phyloP scores from a whole-genome alignment of 1,139 yeast genomes.

The Lodderomyces orthopsilosis region DNA sequence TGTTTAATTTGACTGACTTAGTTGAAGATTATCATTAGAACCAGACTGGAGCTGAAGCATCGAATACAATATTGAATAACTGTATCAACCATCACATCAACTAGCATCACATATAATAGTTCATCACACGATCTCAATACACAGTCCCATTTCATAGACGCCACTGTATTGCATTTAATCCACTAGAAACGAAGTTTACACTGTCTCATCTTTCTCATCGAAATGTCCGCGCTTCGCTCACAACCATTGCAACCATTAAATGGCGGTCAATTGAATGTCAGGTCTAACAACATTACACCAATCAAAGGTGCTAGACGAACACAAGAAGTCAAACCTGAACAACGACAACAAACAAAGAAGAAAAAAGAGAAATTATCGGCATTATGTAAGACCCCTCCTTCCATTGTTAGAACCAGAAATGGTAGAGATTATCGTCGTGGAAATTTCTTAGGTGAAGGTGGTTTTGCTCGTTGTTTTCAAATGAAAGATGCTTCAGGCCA shows the following conservation, averaged over 20 bases:
- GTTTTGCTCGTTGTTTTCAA: constrained; percentile 97
- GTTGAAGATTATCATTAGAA: too few species aligned
- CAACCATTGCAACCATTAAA: constrained; percentile 50
- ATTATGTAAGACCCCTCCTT: constrained; percentile 92
- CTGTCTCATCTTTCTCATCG: background rate
- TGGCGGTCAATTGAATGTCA: constrained; percentile 42
- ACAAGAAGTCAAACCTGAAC: constrained; percentile 20
- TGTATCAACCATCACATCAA: too few species aligned
- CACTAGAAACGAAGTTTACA: background rate
- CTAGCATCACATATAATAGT: too few species aligned
- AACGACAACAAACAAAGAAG: constrained; percentile 36
- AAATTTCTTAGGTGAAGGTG: constrained; percentile 92
- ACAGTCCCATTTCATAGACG: too few species aligned
- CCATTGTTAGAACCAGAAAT: constrained; percentile 79
- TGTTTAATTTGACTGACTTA: too few species aligned
- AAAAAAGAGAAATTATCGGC: constrained; percentile 86
- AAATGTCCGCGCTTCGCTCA: constrained; percentile 35
- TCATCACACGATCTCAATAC: too few species aligned
- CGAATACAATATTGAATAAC: too few species aligned
- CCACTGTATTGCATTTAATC: background rate
- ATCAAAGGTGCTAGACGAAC: constrained; percentile 34
- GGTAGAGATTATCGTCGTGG: constrained; percentile 94
- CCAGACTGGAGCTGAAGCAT: too few species aligned
- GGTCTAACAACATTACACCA: constrained; percentile 41
- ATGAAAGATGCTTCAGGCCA: constrained; percentile 88